These are phyloP conservation scores for Neoarthrinium moseri DNA, from an alignment of 2,329 filamentous ascomycete species.

Conservation along the genomic window DNA sequence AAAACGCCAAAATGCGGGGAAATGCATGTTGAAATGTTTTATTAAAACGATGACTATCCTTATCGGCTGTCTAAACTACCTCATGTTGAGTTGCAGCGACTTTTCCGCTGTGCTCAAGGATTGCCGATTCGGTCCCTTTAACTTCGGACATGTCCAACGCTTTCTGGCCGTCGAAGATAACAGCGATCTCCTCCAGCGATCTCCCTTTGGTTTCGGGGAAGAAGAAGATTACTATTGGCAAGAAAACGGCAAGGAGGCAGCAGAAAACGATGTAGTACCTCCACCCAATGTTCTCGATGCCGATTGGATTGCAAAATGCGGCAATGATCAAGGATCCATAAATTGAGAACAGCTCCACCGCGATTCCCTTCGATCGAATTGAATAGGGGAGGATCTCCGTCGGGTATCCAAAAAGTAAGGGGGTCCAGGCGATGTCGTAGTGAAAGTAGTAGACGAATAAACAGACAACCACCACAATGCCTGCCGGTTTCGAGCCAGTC, in stretches of 20 bases:
- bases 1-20: no score
- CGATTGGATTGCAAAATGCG: slow-evolving; percentile 36
- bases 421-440: slow-evolving; percentile 46
- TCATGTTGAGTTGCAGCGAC: not conserved
- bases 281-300: slow-evolving; percentile 35
- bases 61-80: no score
- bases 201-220: slow-evolving; percentile 28
- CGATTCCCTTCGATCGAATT: slow-evolving; percentile 34
- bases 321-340: slow-evolving; percentile 26
- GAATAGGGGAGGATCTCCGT: slow-evolving; percentile 38
- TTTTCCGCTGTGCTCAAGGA: not conserved
- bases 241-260: slow-evolving; percentile 24
- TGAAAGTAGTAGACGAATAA: slow-evolving; percentile 47
- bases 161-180: slow-evolving; percentile 21
- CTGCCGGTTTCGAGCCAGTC: slow-evolving; percentile 28
- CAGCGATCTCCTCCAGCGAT: slow-evolving; percentile 26
- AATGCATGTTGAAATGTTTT: no score
- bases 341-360: slow-evolving; percentile 21
- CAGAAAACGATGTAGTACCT: slow-evolving; percentile 39
- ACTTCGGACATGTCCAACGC: slow-evolving; percentile 15
- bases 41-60: not conserved
- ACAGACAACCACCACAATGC: slow-evolving; percentile 44
- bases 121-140: slow-evolving; percentile 13
- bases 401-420: slow-evolving; percentile 42
- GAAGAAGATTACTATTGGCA: slow-evolving; percentile 33